Conservation (phyloP, 176 grass and related monocot genomes). For the Oryza nivara region DNA sequence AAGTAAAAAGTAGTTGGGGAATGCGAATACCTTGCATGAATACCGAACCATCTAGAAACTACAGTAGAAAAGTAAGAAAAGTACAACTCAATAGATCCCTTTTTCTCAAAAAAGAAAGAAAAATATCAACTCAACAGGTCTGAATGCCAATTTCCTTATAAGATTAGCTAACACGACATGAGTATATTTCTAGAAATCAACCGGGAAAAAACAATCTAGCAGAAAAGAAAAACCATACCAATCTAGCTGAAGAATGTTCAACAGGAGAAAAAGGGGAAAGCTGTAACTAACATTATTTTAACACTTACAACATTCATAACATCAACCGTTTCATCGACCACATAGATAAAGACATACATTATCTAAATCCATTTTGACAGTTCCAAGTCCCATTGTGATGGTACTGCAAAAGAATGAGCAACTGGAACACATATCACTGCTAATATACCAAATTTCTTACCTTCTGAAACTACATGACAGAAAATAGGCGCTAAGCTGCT, state of each 20-base stretch:
- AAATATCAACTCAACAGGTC: neutral
- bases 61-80: conserved; percentile 4
- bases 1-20: neutral
- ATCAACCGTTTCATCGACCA: neutral
- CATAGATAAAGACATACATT: conserved; percentile 28
- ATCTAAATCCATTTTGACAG: conserved; percentile 7
- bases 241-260: too few species aligned
- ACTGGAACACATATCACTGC: conserved; percentile 7
- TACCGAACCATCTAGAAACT: neutral
- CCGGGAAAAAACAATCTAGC: neutral
- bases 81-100: neutral
- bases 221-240: neutral
- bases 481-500: conserved; percentile 34
- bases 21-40: neutral
- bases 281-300: conserved; percentile 10
- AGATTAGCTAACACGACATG: neutral
- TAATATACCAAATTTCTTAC: conserved; percentile 40
- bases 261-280: neutral
- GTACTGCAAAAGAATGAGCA: conserved; percentile 21
- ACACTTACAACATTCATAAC: conserved; percentile 9
- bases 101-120: neutral
- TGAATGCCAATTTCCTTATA: neutral
- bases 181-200: neutral
- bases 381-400: neutral
- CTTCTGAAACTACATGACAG: conserved; percentile 58